A percentile compares a stretch with the other conserved stretches of the same genome.
These are phyloP conservation scores for Talaromyces atroroseus DNA, from an alignment of 2,329 filamentous ascomycete species.

Conservation along the genomic window DNA sequence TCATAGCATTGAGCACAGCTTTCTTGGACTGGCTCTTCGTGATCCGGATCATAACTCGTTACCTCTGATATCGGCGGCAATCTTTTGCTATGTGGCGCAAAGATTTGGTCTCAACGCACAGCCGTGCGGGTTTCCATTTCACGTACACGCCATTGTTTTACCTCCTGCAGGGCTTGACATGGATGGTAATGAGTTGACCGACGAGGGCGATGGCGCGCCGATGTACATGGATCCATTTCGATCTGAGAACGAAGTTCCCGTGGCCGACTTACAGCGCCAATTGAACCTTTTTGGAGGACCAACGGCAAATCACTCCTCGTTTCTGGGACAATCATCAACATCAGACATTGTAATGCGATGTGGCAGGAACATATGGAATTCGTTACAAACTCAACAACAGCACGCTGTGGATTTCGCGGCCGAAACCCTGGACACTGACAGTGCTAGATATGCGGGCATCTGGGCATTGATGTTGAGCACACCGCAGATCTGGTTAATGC, in stretches of 20 bases:
- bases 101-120: conserved; percentile 69
- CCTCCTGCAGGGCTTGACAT: conserved; percentile 57
- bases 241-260: conserved; percentile 60
- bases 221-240: conserved; percentile 86
- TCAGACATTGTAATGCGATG: conserved; percentile 68
- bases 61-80: conserved; percentile 78
- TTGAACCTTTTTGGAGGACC: conserved; percentile 51
- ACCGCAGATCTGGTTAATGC: conserved; percentile 36
- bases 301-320: conserved; percentile 38
- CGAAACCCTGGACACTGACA: conserved; percentile 47
- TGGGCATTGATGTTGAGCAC: conserved; percentile 63
- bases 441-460: conserved; percentile 64
- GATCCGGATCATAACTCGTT: conserved; percentile 70
- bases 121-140: conserved; percentile 75
- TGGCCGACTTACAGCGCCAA: conserved; percentile 53
- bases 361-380: conserved; percentile 73
- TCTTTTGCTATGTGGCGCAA: conserved; percentile 75
- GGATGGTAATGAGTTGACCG: conserved; percentile 42
- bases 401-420: conserved; percentile 38
- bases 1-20: conserved; percentile 76
- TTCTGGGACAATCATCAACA: conserved; percentile 60
- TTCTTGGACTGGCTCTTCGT: conserved; percentile 74
- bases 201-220: conserved; percentile 26
- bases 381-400: conserved; percentile 52
- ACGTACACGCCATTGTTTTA: conserved; percentile 75